phyloP scores from a whole-genome alignment of 768 basidiomycete species.

The Macrolepiota dolichaula region DNA sequence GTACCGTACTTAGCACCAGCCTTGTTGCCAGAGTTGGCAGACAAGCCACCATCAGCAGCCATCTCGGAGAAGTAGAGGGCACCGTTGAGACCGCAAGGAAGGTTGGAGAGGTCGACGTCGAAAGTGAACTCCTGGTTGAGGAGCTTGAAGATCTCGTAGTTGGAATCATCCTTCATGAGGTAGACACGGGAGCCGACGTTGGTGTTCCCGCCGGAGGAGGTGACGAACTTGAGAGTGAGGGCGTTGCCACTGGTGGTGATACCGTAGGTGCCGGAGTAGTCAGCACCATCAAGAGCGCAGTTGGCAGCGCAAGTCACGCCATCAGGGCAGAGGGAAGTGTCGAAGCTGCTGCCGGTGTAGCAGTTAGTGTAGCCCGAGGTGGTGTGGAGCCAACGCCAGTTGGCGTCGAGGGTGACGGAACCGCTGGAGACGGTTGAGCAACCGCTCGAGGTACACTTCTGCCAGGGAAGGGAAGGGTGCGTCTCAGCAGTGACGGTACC shows the following conservation, averaged over 20 bases:
- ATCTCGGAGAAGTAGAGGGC: slow-evolving; percentile 20
- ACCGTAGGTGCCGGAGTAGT: slow-evolving; percentile 28
- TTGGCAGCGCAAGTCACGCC: slow-evolving; percentile 32
- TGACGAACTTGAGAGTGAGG: slow-evolving; percentile 37
- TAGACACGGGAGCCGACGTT: slow-evolving; percentile 20
- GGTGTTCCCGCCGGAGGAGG: slow-evolving; percentile 15
- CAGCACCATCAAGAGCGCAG: slow-evolving; percentile 29
- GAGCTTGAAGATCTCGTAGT: slow-evolving; percentile 19
- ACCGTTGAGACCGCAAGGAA: slow-evolving; percentile 20
- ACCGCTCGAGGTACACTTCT: slow-evolving; percentile 34
- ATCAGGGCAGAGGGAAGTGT: slow-evolving; percentile 36
- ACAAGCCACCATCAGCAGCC: slow-evolving; percentile 19
- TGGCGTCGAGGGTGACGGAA: slow-evolving; percentile 37
- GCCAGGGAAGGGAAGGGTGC: slow-evolving; percentile 36
- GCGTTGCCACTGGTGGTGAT: slow-evolving; percentile 33
- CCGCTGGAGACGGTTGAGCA: slow-evolving; percentile 23
- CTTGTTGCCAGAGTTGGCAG: slow-evolving; percentile 16
- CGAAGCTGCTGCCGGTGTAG: slow-evolving; percentile 26
- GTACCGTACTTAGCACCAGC: slow-evolving; percentile 22
- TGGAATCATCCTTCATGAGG: slow-evolving; percentile 16
- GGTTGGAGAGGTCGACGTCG: slow-evolving; percentile 19
- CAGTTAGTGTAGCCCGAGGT: slow-evolving; percentile 23
- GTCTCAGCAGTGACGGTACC: slow-evolving; percentile 38
- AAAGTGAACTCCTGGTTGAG: slow-evolving; percentile 21
- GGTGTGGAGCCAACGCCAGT: slow-evolving; percentile 41